Base-by-base conservation (phyloP, 2,329 filamentous ascomycete species). In the Ilyonectria robusta region DNA sequence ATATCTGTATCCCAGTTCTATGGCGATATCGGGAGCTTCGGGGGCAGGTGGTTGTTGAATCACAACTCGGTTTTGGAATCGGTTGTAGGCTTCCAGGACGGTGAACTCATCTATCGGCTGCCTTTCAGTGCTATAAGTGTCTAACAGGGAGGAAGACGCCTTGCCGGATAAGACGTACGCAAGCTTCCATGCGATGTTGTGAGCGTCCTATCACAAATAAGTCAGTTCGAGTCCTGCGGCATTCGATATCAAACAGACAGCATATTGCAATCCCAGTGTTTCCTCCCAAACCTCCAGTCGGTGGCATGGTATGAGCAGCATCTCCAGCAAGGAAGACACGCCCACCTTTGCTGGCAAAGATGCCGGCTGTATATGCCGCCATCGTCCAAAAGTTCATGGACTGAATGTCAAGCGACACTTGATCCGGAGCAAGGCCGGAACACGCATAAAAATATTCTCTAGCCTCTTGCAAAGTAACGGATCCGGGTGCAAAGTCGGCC, bases 251-350 rank as follows among this genome's bases (percentile, higher is more conserved):
- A 42, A 42, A 8, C 5, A 17, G 2, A n/a, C 6, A n/a, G 23
- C 56, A n/a, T 59, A 59, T 44, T 6, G 56, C 56, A 6, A 59
- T 59, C 8, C 56, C 56, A 8, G 56, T 59, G 13, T 59, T 59
- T 11, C 56, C 56, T 11, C 56, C 56, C n/a, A 59, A 26, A 6
- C 56, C 56, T 9, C 56, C 56, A 5, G 56, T 59, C 1, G 56
- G 56, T n/a, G 56, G 56, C 56, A 59, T 59, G 13, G 35, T 31
- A 9, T 59, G 56, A 33, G 56, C 56, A 19, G 56, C 42, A 37
- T 59, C 56, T n/a, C 56, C 56, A n/a, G 56, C 56, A 2, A 59
- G n/a, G n/a, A 59, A 59, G 3, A 59, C 56, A 15, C 56, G 56
- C 3, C 56, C 42, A 1, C 56, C 44, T 26, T n/a, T 26, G 15